phyloP scores from a whole-genome alignment of 495 filamentous ascomycete genomes.

The Podospora didyma region DNA sequence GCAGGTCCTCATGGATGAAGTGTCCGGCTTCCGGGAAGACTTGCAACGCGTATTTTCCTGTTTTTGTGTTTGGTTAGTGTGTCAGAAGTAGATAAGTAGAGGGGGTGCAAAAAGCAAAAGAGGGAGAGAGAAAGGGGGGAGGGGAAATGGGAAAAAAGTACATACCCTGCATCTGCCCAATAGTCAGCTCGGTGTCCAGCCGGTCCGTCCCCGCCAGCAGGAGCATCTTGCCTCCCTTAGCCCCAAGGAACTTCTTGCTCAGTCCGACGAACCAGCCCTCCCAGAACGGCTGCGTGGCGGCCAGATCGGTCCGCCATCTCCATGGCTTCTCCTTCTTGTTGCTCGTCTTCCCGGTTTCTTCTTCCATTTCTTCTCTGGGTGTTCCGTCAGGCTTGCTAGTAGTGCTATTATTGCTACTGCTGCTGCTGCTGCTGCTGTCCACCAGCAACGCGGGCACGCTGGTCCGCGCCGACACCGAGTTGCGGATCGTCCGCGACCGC shows the following conservation, averaged over 20 bases:
- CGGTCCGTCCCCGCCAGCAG: conserved; percentile 91
- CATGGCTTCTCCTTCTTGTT: conserved; percentile 41
- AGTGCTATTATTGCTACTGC: conserved; percentile 18
- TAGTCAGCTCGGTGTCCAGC: conserved; percentile 90
- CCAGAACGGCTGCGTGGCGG: conserved; percentile 86
- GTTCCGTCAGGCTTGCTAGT: not conserved
- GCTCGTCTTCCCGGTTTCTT: not conserved
- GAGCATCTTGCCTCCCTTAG: conserved; percentile 81
- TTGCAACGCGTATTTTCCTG: conserved; percentile 91
- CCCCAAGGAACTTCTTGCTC: conserved; percentile 81
- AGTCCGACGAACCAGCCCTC: conserved; percentile 88
- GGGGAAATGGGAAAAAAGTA: not conserved
- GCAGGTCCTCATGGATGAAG: conserved; percentile 93
- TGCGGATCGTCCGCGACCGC: conserved; percentile 83
- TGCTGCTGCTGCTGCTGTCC: conserved; percentile 26
- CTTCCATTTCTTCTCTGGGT: not conserved
- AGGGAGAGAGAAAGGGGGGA: not conserved
- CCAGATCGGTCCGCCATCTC: conserved; percentile 85
- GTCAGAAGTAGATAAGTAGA: not conserved
- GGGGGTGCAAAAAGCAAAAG: not conserved
- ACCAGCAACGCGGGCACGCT: conserved; percentile 84
- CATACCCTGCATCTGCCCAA: conserved; percentile 94
- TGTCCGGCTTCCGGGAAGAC: conserved; percentile 95
- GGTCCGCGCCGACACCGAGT: conserved; percentile 69
- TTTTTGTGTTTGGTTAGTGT: not conserved